These are phyloP conservation scores for Bryoerythrophyllum caledonicum DNA, from an alignment of 225 moss, liverwort and hornwort genomes.

Conservation along the genomic window DNA sequence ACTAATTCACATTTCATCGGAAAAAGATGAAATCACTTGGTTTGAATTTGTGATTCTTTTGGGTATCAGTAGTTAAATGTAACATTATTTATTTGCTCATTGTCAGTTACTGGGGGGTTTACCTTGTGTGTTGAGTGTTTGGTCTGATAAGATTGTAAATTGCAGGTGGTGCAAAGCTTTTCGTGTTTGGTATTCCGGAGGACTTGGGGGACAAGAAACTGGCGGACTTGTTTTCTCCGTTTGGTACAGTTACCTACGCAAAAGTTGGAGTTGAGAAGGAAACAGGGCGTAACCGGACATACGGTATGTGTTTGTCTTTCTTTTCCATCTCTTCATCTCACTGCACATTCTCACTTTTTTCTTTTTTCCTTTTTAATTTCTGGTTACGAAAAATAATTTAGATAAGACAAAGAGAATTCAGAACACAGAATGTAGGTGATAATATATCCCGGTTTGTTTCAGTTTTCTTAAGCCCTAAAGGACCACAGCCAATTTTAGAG, in stretches of 20 bases:
- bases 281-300: slow-evolving; percentile 62
- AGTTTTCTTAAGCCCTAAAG: not conserved
- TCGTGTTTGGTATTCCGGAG: slow-evolving; percentile 68
- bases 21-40: no score
- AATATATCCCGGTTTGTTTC: not conserved
- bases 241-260: slow-evolving; percentile 54
- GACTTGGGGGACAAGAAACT: slow-evolving; percentile 69
- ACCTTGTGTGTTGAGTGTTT: no score
- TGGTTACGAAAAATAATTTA: not conserved
- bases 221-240: slow-evolving; percentile 61
- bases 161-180: slow-evolving; percentile 61
- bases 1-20: no score
- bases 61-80: no score
- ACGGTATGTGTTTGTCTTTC: slow-evolving; percentile 39
- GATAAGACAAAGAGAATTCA: not conserved
- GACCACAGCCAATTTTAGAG: no score
- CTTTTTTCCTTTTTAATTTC: no score
- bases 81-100: no score
- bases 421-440: not conserved
- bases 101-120: no score
- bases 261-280: slow-evolving; percentile 75
- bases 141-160: not conserved
- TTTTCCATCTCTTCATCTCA: not conserved
- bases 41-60: no score
- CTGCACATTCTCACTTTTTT: not conserved